Base-by-base conservation (phyloP, 805 yeast genomes). In the Lachancea meyersii region DNA sequence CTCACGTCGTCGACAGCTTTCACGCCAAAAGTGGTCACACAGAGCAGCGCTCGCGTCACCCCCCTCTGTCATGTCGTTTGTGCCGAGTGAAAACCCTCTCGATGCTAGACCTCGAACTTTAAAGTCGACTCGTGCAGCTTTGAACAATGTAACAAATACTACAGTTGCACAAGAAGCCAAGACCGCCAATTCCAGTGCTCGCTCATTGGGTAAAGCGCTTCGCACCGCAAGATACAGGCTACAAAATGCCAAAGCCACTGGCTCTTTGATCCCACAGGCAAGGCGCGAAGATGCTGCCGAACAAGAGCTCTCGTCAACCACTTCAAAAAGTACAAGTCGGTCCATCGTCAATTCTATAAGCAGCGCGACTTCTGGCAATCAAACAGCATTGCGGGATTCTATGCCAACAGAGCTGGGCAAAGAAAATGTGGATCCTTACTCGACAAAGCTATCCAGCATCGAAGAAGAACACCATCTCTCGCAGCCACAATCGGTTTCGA, bases 101-200 rank as follows among this genome's bases (percentile, higher is more conserved):
- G 51, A 53, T 41, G 50, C 50, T 23, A 53, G 55, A 42, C 50
- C 56, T 9, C 28, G 45, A 38, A 38, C 41, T 16, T 26, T 45
- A 30, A 45, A 38, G 33, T 40, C 45, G 22, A 38, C 48, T 14
- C 49, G 68, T 40, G 47, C 63, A 35, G 68, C 64, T 16, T 50
- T 63, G 37, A 56, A 56, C 28, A 63, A 63, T 44, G 68, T 63
- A 10, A 63, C 68, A 16, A 60, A 62, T 40, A 61, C 65, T 9
- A 51, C 55, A 23, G 35, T 53, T 23, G 45, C 55, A 4, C 55
- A 55, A 26, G 61, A 58, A 16, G 53, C 47, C 37, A 46, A 42
- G 28, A 16, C 44, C 16, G 51, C 53, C 22, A 45, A 52, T 19
- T 40, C 54, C 8, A 34, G 40, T 31, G 44, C 44, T 21, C 35